Evolutionary conservation across 805 yeast genomes (phyloP), one percentile per base, ranked within the genome.

Genomic region (Kazachstania africana): DNA sequence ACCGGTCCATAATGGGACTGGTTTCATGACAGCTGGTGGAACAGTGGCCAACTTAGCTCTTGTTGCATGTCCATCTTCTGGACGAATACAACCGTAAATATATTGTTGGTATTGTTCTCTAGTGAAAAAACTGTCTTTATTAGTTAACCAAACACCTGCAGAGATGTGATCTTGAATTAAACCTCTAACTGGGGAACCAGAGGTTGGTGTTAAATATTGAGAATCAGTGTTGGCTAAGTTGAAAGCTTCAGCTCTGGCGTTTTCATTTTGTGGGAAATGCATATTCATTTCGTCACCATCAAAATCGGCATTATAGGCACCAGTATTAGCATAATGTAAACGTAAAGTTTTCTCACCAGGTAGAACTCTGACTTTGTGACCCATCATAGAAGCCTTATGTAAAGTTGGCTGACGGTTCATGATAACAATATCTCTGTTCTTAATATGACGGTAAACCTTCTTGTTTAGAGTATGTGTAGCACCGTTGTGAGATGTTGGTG

Each of bases 331-430:
- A 60, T 91, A 91, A 59, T 91, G 99, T 59, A 91, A 66, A 53
- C 99, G 75, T 48, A 91, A 66, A 4, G 98, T 93, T 66, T 91
- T 91, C 55, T 91, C 98, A 37, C 95, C 94, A 4, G 97, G 98
- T 45, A 91, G 67, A 20, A 91, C 98, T 50, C 95, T 74, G 27
- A 91, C 98, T 53, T 78, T 82, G 62, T 91, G 99, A 45, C 98
- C 98, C 99, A 91, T 91, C 95, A 91, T 91, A 18, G 98, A 93
- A 28, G 98, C 98, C 63, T 91, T 91, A 65, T 91, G 99, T 56
- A 91, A 70, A 12, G 98, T 88, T 29, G 99, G 98, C 65, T 91
- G 99, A 66, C 99, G 87, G 64, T 91, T 91, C 97, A 93, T 91
- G 25, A 93, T 59, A 30, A 93, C 97, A 37, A 91, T 87, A 60